Evolutionary conservation across 2,329 filamentous ascomycete genomes (phyloP).

Genomic region (Exophiala spinifera): DNA sequence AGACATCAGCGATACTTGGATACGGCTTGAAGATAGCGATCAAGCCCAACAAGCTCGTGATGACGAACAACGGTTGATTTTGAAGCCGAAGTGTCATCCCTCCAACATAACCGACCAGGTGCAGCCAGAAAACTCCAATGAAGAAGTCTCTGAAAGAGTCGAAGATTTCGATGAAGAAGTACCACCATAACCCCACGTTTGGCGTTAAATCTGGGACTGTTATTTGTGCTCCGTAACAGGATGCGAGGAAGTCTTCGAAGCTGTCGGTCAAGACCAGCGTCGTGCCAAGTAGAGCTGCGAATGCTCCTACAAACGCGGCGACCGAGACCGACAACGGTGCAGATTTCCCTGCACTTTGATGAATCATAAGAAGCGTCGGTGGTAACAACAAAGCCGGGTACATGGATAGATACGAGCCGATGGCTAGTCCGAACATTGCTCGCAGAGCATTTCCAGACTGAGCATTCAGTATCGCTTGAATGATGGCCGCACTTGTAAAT

Average conservation of each 20-base stretch:
- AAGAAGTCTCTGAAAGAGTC: conserved; percentile 97
- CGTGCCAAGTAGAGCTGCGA: conserved; percentile 19
- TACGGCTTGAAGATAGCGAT: conserved; percentile 97
- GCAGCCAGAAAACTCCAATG: conserved; percentile 95
- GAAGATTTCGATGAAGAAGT: conserved; percentile 99
- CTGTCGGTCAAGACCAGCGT: conserved; percentile 59
- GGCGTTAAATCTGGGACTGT: conserved; percentile 88
- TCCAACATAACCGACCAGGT: conserved; percentile 84
- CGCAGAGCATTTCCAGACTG: conserved; percentile 69
- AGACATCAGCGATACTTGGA: conserved; percentile 85
- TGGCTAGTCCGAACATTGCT: conserved; percentile 77
- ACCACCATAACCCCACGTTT: conserved; percentile 98
- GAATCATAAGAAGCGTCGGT: conserved; percentile 65
- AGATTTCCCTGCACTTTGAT: conserved; percentile 30
- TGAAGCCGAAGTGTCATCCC: conserved; percentile 80
- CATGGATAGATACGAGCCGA: conserved; percentile 87
- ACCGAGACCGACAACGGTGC: conserved; percentile 28
- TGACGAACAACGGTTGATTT: conserved; percentile 79
- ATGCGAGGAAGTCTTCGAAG: conserved; percentile 82
- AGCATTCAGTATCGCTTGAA: conserved; percentile 78
- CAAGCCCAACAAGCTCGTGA: conserved; percentile 80
- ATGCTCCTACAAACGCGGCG: conserved; percentile 24
- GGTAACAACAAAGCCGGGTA: conserved; percentile 85
- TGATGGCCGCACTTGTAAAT: conserved; percentile 83
- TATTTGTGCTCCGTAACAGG: conserved; percentile 90